Percentiles rank a stretch among this genome's conserved stretches.
phyloP scores from a whole-genome alignment of 345 rosid species.

The Populus pruinosa region DNA sequence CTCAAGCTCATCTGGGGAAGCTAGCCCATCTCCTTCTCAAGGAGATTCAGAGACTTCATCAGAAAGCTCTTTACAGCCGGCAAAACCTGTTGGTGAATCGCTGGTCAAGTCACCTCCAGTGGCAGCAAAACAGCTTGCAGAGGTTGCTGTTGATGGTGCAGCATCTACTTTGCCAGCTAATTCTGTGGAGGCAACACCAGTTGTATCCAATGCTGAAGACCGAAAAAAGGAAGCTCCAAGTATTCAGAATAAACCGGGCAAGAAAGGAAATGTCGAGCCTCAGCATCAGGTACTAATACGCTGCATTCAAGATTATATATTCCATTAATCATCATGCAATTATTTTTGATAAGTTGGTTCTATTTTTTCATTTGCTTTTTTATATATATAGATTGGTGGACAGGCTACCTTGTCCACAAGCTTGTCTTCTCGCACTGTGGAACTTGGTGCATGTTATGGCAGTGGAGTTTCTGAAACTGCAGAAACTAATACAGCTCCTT shows the following conservation, averaged over 20 bases:
- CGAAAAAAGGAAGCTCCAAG: constrained; percentile 37
- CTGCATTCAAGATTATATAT: not conserved
- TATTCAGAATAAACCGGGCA: constrained; percentile 41
- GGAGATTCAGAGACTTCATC: constrained; percentile 34
- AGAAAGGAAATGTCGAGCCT: constrained; percentile 36
- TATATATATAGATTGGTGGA: constrained; percentile 32
- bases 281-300: constrained; percentile 43
- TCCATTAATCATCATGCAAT: not conserved
- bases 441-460: constrained; percentile 29
- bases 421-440: constrained; percentile 22
- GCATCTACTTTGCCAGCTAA: constrained; percentile 16
- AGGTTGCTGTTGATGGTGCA: constrained; percentile 21
- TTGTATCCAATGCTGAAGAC: constrained; percentile 26
- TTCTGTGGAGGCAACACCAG: constrained; percentile 29
- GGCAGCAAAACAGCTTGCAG: constrained; percentile 27
- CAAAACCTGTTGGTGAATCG: constrained; percentile 35
- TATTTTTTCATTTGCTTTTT: constrained; percentile 5
- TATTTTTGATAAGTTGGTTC: not conserved
- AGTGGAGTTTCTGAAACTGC: constrained; percentile 29
- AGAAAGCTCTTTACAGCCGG: constrained; percentile 34
- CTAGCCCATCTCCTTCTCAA: constrained; percentile 25
- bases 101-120: constrained; percentile 24
- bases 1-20: constrained; percentile 38
- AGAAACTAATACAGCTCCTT: constrained; percentile 27
- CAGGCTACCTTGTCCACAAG: constrained; percentile 21